Evolutionary conservation across 257 asterid genomes (phyloP).

Genomic region (Lycium ferocissimum): DNA sequence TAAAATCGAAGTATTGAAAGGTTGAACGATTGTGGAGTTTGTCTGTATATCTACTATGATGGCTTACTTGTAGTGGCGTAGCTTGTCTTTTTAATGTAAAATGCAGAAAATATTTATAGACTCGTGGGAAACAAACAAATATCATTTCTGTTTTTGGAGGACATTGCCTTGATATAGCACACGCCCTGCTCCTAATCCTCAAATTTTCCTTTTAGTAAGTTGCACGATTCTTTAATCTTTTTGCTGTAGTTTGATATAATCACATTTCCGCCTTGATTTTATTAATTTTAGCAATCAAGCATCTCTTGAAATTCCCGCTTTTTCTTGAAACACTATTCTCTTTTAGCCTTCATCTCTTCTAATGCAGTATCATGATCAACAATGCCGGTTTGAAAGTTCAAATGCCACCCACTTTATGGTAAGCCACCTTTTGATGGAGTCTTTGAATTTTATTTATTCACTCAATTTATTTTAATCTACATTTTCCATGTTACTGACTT

Average conservation of each 20-base stretch:
- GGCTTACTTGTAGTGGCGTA: not conserved
- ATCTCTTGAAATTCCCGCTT: not conserved
- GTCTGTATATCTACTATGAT: not conserved
- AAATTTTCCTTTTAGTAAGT: not conserved
- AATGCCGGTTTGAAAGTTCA: not conserved
- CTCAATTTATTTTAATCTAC: not conserved
- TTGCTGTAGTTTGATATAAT: not conserved
- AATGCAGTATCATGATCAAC: not conserved
- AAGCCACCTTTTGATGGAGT: not conserved
- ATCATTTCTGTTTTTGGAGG: not conserved
- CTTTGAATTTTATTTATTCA: not conserved
- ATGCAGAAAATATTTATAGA: not conserved
- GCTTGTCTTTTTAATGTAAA: not conserved
- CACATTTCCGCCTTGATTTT: too few relatives aligned
- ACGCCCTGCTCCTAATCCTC: not conserved
- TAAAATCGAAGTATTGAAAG: not conserved
- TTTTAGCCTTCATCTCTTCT: not conserved
- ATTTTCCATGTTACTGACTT: too few relatives aligned
- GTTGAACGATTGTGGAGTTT: not conserved
- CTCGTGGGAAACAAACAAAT: not conserved
- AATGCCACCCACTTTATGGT: constrained; percentile 86
- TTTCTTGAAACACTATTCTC: not conserved
- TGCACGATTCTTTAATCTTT: not conserved
- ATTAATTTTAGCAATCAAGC: too few relatives aligned
- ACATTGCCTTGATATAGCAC: not conserved